phyloP scores from a whole-genome alignment of 805 yeast species.

The Saturnispora quitensis region DNA sequence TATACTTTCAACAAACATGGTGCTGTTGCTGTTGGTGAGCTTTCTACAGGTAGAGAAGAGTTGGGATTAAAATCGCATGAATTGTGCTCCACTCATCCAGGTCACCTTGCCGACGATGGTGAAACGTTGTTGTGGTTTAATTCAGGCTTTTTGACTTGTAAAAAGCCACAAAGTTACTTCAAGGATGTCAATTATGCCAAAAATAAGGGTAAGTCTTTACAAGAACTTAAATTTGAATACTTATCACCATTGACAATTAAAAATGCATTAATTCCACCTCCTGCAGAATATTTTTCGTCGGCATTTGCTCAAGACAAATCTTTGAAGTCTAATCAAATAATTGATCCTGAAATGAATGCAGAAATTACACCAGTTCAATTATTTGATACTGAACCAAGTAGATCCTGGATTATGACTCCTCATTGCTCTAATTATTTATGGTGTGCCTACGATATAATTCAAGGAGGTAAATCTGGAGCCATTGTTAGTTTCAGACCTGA shows the following conservation, averaged over 20 bases:
- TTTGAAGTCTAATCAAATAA: conserved; percentile 3
- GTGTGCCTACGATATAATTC: conserved; percentile 53
- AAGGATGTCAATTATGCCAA: conserved; percentile 29
- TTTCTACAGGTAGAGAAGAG: conserved; percentile 16
- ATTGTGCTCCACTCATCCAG: conserved; percentile 56
- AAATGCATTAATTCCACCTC: conserved; percentile 46
- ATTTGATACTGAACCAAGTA: conserved; percentile 34
- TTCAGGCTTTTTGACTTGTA: conserved; percentile 59
- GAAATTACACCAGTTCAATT: conserved; percentile 7
- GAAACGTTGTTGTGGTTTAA: conserved; percentile 54
- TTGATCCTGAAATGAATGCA: conserved; percentile 7
- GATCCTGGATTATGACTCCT: conserved; percentile 46
- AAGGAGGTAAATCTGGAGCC: conserved; percentile 43
- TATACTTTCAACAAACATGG: conserved; percentile 41
- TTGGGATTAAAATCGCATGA: conserved; percentile 25
- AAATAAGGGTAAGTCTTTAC: conserved; percentile 19
- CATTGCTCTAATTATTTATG: conserved; percentile 49
- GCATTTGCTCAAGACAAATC: conserved; percentile 3
- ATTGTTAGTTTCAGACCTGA: conserved; percentile 30
- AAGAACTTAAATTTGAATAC: conserved; percentile 30
- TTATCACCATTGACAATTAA: conserved; percentile 34
- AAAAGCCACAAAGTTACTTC: conserved; percentile 32
- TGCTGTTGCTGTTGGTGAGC: conserved; percentile 50
- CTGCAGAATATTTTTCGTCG: conserved; percentile 28
- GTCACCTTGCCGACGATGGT: conserved; percentile 46